A percentile compares a stretch with the other conserved stretches of the same genome.
Evolutionary conservation across 2,329 filamentous ascomycete genomes (phyloP).

Genomic region (Ophiostoma sp.): DNA sequence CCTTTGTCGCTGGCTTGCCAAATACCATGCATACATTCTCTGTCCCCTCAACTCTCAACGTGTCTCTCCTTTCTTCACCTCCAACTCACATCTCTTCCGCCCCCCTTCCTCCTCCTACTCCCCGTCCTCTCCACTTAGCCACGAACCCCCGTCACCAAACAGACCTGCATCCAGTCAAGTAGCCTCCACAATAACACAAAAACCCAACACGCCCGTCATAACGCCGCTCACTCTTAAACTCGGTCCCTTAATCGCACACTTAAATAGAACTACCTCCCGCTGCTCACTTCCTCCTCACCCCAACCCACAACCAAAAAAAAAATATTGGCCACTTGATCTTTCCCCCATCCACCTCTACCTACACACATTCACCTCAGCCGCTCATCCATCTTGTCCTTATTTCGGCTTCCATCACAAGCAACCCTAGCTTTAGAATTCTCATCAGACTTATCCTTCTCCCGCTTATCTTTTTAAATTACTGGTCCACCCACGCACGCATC

Average conservation of each 20-base stretch:
- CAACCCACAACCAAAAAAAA: conserved; percentile 17
- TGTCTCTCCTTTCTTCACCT: conserved; percentile 11
- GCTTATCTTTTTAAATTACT: neutral
- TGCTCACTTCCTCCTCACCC: conserved; percentile 12
- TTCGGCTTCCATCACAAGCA: neutral
- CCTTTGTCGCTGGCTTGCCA: neutral
- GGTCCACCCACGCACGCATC: neutral
- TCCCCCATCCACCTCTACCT: neutral
- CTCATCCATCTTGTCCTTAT: neutral
- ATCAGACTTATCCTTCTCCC: neutral
- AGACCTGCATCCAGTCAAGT: conserved; percentile 18
- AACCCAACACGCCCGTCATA: conserved; percentile 20
- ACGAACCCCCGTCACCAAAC: conserved; percentile 23
- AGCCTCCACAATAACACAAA: conserved; percentile 24
- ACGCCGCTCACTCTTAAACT: conserved; percentile 18
- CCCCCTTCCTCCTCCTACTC: conserved; percentile 14
- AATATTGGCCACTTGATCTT: neutral
- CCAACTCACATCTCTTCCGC: conserved; percentile 8
- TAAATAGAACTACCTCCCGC: neutral
- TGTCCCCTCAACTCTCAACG: neutral
- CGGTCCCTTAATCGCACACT: neutral
- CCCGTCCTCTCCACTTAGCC: conserved; percentile 26
- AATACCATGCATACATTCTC: neutral
- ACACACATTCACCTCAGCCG: neutral
- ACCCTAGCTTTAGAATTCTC: neutral